These are phyloP conservation scores for Phytophthora boehmeriae DNA, from an alignment of 352 stramenopile species.

Conservation along the genomic window DNA sequence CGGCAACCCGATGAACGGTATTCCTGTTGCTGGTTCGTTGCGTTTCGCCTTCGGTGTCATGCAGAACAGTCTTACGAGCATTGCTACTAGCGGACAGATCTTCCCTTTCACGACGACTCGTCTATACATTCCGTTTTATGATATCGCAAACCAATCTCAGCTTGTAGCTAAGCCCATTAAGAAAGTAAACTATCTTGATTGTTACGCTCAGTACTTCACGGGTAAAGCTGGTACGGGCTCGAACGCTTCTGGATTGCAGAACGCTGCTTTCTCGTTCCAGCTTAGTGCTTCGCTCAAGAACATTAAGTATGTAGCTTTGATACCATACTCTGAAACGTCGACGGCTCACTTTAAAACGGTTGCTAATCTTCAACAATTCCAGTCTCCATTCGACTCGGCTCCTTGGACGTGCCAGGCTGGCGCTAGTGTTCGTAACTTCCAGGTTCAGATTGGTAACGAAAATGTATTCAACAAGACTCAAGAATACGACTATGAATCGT, in stretches of 20 bases:
- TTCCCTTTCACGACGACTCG: constrained; percentile 8
- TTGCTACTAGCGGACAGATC: too few species aligned
- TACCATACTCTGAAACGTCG: constrained; percentile 2
- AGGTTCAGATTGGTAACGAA: not conserved
- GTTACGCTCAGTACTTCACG: constrained; percentile 5
- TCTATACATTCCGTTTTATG: constrained; percentile 6
- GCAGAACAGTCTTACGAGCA: too few species aligned
- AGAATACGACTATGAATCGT: not conserved
- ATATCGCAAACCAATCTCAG: constrained; percentile 2
- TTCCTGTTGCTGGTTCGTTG: too few species aligned
- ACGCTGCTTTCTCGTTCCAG: too few species aligned
- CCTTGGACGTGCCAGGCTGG: constrained; percentile 3
- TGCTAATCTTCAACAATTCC: constrained; percentile 6
- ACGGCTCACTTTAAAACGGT: not conserved
- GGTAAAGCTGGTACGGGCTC: not conserved
- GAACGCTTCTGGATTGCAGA: too few species aligned
- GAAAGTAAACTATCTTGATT: constrained; percentile 1
- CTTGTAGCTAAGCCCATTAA: not conserved
- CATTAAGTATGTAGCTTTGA: not conserved
- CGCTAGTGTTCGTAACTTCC: not conserved
- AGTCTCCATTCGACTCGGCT: constrained; percentile 2
- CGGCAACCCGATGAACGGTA: too few species aligned
- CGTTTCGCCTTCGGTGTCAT: too few species aligned
- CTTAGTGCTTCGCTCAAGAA: too few species aligned
- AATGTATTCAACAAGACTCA: not conserved